Base-by-base conservation (phyloP, 2,329 filamentous ascomycete species). In the Aphanoascus verrucosus region DNA sequence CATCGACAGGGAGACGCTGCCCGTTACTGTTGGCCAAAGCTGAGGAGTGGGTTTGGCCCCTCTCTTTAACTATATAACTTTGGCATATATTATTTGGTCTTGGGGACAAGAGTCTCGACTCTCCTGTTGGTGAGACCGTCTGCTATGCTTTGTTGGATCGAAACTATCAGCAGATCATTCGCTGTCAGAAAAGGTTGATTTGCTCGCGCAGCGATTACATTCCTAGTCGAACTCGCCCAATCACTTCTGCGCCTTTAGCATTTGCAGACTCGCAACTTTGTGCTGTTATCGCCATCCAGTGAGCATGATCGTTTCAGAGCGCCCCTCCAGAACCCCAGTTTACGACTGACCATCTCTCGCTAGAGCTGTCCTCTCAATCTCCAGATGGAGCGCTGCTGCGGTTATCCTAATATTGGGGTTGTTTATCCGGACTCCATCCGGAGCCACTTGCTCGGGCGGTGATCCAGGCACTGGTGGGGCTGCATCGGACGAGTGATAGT, bases 151-250 rank as follows among this genome's bases (percentile, higher is more conserved):
- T 38, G 41, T 17, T 38, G n/a, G 40, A 15, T 20, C 28, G 15
- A 44, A 28, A 28, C 49, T 45, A 52, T 52, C 41, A 38, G 49
- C 49, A 45, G 49, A 52, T 52, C 41, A 52, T 52, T 51, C 32
- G 46, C 17, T 37, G 48, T 20, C 28, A 15, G 34, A 23, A 23
- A 44, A n/a, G 15, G 6, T 19, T 17, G 44, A 46, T 17, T 46
- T 19, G 28, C 31, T 19, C 5, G 9, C 12, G 15, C n/a, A 28
- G 23, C 3, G 23, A 28, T 28, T 3, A 32, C 14, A 31, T 45
- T 40, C 46, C 46, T 11, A 23, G 46, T 49, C 46, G 23, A 49
- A 23, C 7, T 38, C 14, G 46, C 32, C 19, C 17, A 49, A 49
- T 40, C 32, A n/a, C 23, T 38, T 19, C 12, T 31, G 38, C 23